Evolutionary conservation across 2,329 filamentous ascomycete genomes (phyloP).

Genomic region (Tolypocladium endophyticum): DNA sequence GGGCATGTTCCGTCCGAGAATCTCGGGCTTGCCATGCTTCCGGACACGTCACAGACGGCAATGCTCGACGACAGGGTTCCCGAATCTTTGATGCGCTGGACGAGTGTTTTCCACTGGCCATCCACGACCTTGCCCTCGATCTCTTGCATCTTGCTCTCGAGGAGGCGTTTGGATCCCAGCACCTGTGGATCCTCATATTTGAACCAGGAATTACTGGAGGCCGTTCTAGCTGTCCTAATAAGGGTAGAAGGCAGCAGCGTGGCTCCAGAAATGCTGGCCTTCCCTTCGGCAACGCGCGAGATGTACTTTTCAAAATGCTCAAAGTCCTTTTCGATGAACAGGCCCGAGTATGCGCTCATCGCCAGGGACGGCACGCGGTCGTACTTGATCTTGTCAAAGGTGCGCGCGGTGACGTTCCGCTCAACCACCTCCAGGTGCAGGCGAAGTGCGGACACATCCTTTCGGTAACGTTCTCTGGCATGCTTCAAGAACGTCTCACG

Average conservation of each 20-base stretch:
- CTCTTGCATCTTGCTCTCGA: constrained; percentile 17
- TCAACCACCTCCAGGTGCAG: constrained; percentile 43
- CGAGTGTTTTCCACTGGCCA: constrained; percentile 45
- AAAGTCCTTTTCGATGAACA: constrained; percentile 40
- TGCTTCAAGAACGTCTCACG: constrained; percentile 42
- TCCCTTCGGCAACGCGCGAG: constrained; percentile 34
- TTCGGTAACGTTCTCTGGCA: constrained; percentile 42
- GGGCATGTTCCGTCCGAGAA: constrained; percentile 36
- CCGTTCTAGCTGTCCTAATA: constrained; percentile 16
- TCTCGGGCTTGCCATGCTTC: constrained; percentile 32
- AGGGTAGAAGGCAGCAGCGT: constrained; percentile 41
- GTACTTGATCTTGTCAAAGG: constrained; percentile 41
- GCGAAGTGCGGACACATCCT: constrained; percentile 39
- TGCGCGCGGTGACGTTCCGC: constrained; percentile 34
- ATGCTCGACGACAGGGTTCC: constrained; percentile 42
- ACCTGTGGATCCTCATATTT: background rate
- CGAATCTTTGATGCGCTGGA: constrained; percentile 45
- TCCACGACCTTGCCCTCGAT: constrained; percentile 28
- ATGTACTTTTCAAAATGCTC: constrained; percentile 40
- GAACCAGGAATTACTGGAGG: too few relatives aligned
- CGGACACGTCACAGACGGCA: constrained; percentile 47
- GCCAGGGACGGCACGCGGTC: constrained; percentile 44
- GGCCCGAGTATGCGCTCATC: constrained; percentile 39
- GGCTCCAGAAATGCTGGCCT: constrained; percentile 42
- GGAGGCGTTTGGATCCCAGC: constrained; percentile 1